Percentiles rank a stretch among this genome's conserved stretches.
These are phyloP conservation scores for Candida patagonica DNA, from an alignment of 805 yeast genomes.

Conservation along the genomic window DNA sequence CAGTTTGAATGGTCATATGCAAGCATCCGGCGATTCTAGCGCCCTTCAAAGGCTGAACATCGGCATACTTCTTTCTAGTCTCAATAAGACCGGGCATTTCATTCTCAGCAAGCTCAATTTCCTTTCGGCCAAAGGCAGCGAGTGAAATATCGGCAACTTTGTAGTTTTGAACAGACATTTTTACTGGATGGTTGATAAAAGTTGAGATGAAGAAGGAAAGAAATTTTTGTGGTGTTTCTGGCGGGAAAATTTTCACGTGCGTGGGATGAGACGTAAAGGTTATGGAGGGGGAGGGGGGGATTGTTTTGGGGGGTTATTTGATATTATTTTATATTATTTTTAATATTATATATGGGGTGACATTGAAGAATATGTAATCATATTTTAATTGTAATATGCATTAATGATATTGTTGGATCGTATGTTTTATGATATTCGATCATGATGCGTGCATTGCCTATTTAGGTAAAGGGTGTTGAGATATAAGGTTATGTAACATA, in stretches of 20 bases:
- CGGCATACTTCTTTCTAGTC: constrained; percentile 88
- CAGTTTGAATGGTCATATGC: constrained; percentile 99
- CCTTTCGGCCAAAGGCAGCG: constrained; percentile 99
- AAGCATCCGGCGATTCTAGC: constrained; percentile 99
- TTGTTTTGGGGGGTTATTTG: no score
- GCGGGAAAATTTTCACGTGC: constrained; percentile 6
- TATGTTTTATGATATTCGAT: no score
- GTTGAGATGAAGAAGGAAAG: constrained; percentile 1
- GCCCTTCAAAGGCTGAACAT: constrained; percentile 90
- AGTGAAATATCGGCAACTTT: constrained; percentile 97
- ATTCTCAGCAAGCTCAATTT: constrained; percentile 96
- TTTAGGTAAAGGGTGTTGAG: no score
- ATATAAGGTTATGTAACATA: no score
- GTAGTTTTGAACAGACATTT: constrained; percentile 50
- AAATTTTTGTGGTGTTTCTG: not conserved
- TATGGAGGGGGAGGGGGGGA: no score
- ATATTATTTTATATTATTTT: no score
- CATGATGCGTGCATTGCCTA: no score
- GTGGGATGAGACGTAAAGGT: no score
- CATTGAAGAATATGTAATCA: no score
- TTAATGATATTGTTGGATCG: no score
- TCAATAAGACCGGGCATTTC: constrained; percentile 99
- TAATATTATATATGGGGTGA: no score
- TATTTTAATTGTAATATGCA: no score
- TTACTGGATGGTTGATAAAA: constrained; percentile 1